Base-by-base conservation (phyloP, 768 basidiomycete species). In the Polyporus arcularius region DNA sequence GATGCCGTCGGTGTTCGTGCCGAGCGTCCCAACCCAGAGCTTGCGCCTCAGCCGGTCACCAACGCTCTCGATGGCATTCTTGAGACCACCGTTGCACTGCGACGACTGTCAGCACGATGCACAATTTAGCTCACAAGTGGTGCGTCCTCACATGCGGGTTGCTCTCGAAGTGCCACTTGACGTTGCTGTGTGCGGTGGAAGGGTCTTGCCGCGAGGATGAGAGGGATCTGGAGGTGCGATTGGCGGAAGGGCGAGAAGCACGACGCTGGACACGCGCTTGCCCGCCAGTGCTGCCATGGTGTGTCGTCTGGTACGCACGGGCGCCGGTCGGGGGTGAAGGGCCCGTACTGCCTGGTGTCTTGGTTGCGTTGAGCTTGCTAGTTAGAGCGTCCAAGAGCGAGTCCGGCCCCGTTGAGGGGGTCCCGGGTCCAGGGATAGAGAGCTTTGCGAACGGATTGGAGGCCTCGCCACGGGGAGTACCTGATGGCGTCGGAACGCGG, bases 41-140 rank as follows among this genome's bases (percentile, higher is more conserved):
- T 80, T 80, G 46, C 74, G 74, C 50, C 82, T 76, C 49, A 88
- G 76, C 11, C 82, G 71, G 16, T 74, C 79, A 42, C 80, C 79
- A 52, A 92, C 83, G 65, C 87, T 88, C 21, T 75, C 72, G 35
- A 95, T 71, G 18, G 92, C 92, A 63, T 95, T 95, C 69, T 89
- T 88, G 52, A 94, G 78, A 10, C 92, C 92, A 15, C 90, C 90
- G 65, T 94, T 94, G 66, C 88, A 86, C 60, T 62, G 14, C 8
- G 10, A 18, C 11, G 2, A 16, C 28, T 9, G 21, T 60, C 16
- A 55, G 31, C 8, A 39, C 18, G 30, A 11, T 11, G 35, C 35
- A 35, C 11, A 4, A 11, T 9, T 6, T 31, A 7, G 16, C 7
- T 2, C 8, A 40, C 38, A 26, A 28, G 26, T 9, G 21, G 21